These are phyloP conservation scores for Trichoderma reesei DNA, from an alignment of 495 filamentous ascomycete species.

Conservation along the genomic window DNA sequence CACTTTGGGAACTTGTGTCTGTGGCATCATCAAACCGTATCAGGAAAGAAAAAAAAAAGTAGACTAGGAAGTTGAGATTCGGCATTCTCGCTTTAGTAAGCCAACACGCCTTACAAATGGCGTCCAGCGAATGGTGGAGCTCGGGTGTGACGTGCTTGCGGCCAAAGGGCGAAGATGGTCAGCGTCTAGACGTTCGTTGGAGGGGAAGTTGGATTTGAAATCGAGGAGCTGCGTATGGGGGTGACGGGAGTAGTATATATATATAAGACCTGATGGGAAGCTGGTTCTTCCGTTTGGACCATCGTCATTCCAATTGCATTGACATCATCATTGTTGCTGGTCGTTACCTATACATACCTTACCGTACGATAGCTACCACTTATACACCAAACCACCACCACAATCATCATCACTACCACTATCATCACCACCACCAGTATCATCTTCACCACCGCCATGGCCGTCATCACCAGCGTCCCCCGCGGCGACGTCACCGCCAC, in stretches of 20 bases:
- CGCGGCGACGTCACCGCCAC: conserved; percentile 54
- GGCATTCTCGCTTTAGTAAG: background rate
- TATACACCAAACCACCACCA: background rate
- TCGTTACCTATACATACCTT: too few relatives aligned
- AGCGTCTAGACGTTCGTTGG: background rate
- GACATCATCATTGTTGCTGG: too few relatives aligned
- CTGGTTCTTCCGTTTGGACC: too few relatives aligned
- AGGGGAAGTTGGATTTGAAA: conserved; percentile 5
- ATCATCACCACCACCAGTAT: background rate
- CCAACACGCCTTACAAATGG: conserved; percentile 2
- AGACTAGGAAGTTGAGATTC: background rate
- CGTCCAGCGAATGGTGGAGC: background rate
- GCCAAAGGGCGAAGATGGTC: background rate
- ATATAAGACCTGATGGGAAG: too few relatives aligned
- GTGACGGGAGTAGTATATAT: background rate
- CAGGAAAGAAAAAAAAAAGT: background rate
- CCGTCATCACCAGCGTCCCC: conserved; percentile 38
- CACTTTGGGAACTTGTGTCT: too few relatives aligned
- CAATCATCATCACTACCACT: background rate
- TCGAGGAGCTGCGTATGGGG: background rate
- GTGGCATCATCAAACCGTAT: background rate
- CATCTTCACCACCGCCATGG: conserved; percentile 19
- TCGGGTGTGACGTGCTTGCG: conserved; percentile 4
- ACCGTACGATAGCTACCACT: too few relatives aligned
- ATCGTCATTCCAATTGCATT: too few relatives aligned